phyloP scores from a whole-genome alignment of 2,329 filamentous ascomycete species.

The Xylogone sp. region DNA sequence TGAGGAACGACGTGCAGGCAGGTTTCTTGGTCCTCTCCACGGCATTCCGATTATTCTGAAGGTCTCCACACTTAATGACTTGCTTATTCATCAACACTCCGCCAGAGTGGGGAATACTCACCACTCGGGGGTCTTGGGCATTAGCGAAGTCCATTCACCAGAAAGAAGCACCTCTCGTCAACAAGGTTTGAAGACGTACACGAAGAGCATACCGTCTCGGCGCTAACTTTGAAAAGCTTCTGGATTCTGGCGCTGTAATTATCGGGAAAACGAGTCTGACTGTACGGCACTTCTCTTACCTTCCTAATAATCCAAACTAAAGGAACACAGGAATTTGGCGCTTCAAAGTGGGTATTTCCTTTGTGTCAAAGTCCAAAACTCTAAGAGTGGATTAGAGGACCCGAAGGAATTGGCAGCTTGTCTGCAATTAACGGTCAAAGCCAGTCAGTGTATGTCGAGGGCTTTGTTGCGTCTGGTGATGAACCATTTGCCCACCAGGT shows the following conservation, averaged over 20 bases:
- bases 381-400: constrained; percentile 28
- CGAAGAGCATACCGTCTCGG: constrained; percentile 59
- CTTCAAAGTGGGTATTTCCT: constrained; percentile 1
- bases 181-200: constrained; percentile 46
- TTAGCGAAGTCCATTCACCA: too few species aligned
- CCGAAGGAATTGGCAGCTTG: constrained; percentile 65
- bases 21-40: constrained; percentile 48
- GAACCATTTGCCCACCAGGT: background rate
- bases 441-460: constrained; percentile 24
- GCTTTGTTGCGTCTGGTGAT: constrained; percentile 39
- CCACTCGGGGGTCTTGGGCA: too few species aligned
- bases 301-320: too few species aligned
- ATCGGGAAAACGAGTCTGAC: constrained; percentile 39
- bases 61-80: too few species aligned
- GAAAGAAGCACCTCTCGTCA: background rate
- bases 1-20: constrained; percentile 37
- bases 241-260: constrained; percentile 55
- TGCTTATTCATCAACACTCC: too few species aligned
- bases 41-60: constrained; percentile 51
- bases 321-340: constrained; percentile 6
- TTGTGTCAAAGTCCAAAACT: constrained; percentile 6
- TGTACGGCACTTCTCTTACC: constrained; percentile 4
- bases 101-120: too few species aligned
- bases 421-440: constrained; percentile 59
- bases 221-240: constrained; percentile 56